These are phyloP conservation scores for Pythium rhizo-oryzae DNA, from an alignment of 352 stramenopile genomes.

Conservation along the genomic window DNA sequence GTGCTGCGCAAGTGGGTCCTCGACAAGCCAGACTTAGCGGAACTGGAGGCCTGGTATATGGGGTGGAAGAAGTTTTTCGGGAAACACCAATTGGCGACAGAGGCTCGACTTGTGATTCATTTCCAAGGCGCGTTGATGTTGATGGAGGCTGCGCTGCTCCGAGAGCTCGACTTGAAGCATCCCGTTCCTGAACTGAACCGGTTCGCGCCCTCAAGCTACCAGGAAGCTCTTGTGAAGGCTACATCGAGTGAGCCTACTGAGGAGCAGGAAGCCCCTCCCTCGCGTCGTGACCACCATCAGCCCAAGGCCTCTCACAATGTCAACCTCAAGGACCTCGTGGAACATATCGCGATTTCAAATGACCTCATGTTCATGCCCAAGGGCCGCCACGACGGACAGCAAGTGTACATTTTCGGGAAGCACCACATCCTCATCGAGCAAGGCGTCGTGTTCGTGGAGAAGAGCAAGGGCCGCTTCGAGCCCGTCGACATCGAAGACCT, in stretches of 20 bases:
- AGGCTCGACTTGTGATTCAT: slow-evolving; percentile 72
- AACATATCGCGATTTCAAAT: slow-evolving; percentile 76
- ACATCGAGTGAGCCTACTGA: slow-evolving; percentile 27
- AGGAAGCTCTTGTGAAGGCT: slow-evolving; percentile 72
- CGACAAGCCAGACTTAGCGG: slow-evolving; percentile 44
- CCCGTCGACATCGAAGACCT: slow-evolving; percentile 80
- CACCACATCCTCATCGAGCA: slow-evolving; percentile 87
- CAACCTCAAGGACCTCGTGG: slow-evolving; percentile 81
- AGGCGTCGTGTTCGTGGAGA: slow-evolving; percentile 77
- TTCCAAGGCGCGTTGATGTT: slow-evolving; percentile 79
- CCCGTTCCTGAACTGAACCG: slow-evolving; percentile 56
- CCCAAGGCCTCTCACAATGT: slow-evolving; percentile 49
- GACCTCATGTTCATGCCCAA: slow-evolving; percentile 86
- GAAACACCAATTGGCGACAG: slow-evolving; percentile 51
- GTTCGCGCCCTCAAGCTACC: slow-evolving; percentile 61
- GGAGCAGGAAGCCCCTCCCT: background rate
- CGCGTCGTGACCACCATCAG: background rate
- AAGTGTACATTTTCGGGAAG: slow-evolving; percentile 79
- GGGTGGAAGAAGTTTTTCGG: slow-evolving; percentile 87
- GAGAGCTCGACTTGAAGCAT: slow-evolving; percentile 20
- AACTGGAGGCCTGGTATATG: slow-evolving; percentile 84
- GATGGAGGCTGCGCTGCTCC: slow-evolving; percentile 46
- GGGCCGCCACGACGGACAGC: slow-evolving; percentile 73
- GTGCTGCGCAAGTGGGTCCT: slow-evolving; percentile 82
- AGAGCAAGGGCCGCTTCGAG: slow-evolving; percentile 63